Evolutionary conservation across 2,329 filamentous ascomycete genomes (phyloP).

Genomic region (Sordariomycetes sp.): DNA sequence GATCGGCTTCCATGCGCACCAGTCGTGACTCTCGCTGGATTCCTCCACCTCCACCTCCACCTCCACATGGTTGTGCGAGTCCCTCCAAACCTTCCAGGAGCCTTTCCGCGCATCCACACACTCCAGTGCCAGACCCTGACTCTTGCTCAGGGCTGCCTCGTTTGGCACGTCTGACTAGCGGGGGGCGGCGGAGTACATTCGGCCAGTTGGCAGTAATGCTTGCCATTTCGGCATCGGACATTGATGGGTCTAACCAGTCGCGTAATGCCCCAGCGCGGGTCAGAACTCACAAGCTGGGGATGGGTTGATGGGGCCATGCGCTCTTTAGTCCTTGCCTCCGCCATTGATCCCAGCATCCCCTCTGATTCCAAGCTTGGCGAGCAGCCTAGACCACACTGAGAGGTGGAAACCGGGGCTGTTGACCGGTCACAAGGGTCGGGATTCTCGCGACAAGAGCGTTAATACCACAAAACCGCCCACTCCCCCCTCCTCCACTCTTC

Average conservation of each 20-base stretch:
- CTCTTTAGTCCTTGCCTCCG: too few relatives aligned
- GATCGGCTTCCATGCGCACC: too few relatives aligned
- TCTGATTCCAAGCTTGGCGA: too few relatives aligned
- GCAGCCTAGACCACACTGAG: constrained; percentile 1
- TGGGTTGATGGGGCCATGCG: too few relatives aligned
- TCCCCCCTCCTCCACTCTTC: background rate
- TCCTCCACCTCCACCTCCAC: constrained; percentile 1
- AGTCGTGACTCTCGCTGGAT: too few relatives aligned
- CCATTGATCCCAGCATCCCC: background rate
- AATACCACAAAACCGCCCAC: constrained; percentile 3
- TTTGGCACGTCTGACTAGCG: too few relatives aligned
- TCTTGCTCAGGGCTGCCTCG: background rate
- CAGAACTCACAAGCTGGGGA: too few relatives aligned
- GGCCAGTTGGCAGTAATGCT: too few relatives aligned
- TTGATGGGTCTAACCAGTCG: too few relatives aligned
- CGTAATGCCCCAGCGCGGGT: too few relatives aligned
- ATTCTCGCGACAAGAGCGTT: background rate
- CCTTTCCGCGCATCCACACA: background rate
- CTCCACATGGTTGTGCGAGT: constrained; percentile 1
- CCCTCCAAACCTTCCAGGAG: background rate
- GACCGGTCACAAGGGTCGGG: background rate
- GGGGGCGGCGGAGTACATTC: too few relatives aligned
- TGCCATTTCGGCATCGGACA: too few relatives aligned
- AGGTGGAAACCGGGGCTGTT: constrained; percentile 1
- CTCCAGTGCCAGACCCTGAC: background rate